Conservation (phyloP, 176 grass and related monocot genomes). For the Saccharum officinarum region DNA sequence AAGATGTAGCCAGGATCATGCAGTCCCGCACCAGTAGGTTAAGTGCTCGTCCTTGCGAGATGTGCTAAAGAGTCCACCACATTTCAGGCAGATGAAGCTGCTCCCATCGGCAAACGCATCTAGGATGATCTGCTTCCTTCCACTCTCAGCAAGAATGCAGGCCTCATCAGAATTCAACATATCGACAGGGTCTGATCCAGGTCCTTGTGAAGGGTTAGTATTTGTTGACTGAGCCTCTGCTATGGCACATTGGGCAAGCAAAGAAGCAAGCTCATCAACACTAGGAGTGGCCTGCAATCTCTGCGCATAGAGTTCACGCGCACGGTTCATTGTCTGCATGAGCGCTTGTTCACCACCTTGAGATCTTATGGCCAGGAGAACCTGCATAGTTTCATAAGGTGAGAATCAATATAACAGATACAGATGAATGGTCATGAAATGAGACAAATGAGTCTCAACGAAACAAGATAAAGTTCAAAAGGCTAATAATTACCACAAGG, state of each 20-base stretch:
- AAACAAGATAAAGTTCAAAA: neutral
- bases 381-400: slow-evolving; percentile 33
- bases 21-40: slow-evolving; percentile 74
- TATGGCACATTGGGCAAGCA: slow-evolving; percentile 91
- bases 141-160: slow-evolving; percentile 72
- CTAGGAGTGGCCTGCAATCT: slow-evolving; percentile 39
- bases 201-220: slow-evolving; percentile 16
- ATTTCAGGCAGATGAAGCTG: slow-evolving; percentile 93
- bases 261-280: slow-evolving; percentile 70
- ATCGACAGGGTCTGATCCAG: slow-evolving; percentile 43
- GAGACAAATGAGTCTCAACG: neutral
- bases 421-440: neutral
- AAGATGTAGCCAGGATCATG: slow-evolving; percentile 42
- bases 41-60: slow-evolving; percentile 86
- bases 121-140: slow-evolving; percentile 85
- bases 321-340: slow-evolving; percentile 70
- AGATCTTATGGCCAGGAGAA: slow-evolving; percentile 79
- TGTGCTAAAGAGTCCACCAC: slow-evolving; percentile 75
- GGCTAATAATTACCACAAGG: neutral
- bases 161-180: slow-evolving; percentile 57
- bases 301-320: slow-evolving; percentile 78
- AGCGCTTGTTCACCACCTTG: slow-evolving; percentile 83
- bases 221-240: slow-evolving; percentile 62
- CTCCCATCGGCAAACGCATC: slow-evolving; percentile 91
- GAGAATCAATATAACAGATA: slow-evolving; percentile 21